These are phyloP conservation scores for Alectoria sarmentosa DNA, from an alignment of 495 filamentous ascomycete genomes.

Conservation along the genomic window DNA sequence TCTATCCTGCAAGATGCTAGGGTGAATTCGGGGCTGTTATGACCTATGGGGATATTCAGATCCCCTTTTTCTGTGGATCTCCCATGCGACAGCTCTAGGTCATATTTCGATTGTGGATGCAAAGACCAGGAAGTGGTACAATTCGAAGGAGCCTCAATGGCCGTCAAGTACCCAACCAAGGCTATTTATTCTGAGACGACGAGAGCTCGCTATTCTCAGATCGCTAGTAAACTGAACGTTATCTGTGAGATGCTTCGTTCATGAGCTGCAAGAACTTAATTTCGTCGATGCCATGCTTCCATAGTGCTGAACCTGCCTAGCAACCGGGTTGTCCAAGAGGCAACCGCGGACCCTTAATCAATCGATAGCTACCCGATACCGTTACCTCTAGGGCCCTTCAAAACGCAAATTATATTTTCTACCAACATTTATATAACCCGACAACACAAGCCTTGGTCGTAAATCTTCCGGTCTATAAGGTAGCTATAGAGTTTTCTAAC, in stretches of 20 bases:
- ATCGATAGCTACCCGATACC: neutral
- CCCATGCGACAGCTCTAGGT: slow-evolving; percentile 25
- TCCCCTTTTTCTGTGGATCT: slow-evolving; percentile 10
- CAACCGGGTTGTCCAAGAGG: neutral
- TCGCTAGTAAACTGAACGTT: neutral
- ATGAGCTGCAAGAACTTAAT: neutral
- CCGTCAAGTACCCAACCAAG: neutral
- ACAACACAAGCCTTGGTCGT: too few relatives aligned
- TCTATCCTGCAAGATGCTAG: neutral
- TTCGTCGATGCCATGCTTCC: neutral
- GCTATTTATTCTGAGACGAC: neutral
- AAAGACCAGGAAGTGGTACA: neutral
- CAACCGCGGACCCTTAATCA: neutral
- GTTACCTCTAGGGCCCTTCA: too few relatives aligned
- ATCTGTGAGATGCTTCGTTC: neutral
- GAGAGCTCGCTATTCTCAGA: neutral
- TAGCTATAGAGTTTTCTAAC: too few relatives aligned
- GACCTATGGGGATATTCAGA: slow-evolving; percentile 20
- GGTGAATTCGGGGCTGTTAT: neutral
- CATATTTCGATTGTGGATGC: neutral
- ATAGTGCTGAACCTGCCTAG: neutral
- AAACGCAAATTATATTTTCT: too few relatives aligned
- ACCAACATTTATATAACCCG: too few relatives aligned
- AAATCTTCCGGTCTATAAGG: too few relatives aligned
- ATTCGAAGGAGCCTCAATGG: neutral